These are phyloP conservation scores for Ogataea neopini DNA, from an alignment of 805 yeast genomes.

Conservation along the genomic window DNA sequence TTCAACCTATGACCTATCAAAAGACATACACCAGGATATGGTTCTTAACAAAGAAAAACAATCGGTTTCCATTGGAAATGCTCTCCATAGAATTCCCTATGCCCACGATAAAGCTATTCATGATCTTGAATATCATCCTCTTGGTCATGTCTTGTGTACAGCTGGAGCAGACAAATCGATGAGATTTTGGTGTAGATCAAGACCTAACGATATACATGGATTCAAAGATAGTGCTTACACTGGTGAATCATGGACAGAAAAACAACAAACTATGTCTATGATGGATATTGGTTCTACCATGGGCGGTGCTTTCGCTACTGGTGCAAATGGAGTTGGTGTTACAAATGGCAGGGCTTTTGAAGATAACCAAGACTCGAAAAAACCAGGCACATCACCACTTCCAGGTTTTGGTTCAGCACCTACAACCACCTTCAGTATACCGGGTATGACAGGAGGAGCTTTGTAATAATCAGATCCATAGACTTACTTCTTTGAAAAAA, in stretches of 20 bases:
- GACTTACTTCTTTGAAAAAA: not conserved
- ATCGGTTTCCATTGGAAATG: conserved; percentile 28
- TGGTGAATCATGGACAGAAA: conserved; percentile 33
- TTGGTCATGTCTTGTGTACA: conserved; percentile 87
- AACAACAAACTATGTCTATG: conserved; percentile 23
- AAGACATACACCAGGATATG: conserved; percentile 42
- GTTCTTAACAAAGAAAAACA: conserved; percentile 18
- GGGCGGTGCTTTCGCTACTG: conserved; percentile 1
- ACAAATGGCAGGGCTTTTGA: conserved; percentile 1
- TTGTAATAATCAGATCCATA: not conserved
- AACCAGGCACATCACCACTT: conserved; percentile 4
- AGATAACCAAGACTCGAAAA: not conserved
- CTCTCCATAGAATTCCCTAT: conserved; percentile 66
- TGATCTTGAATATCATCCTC: conserved; percentile 87
- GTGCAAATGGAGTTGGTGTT: conserved; percentile 1
- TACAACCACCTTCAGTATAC: conserved; percentile 22
- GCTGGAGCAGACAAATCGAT: conserved; percentile 94
- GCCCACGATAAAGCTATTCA: conserved; percentile 96
- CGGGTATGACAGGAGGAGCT: conserved; percentile 16
- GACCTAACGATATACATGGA: conserved; percentile 85
- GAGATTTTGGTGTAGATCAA: conserved; percentile 90
- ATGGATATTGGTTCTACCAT: conserved; percentile 8
- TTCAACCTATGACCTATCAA: conserved; percentile 69
- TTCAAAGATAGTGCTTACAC: conserved; percentile 83
- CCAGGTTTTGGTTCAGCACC: conserved; percentile 23